A percentile compares a stretch with the other conserved stretches of the same genome.
These are phyloP conservation scores for Amphichorda felina DNA, from an alignment of 2,329 filamentous ascomycete genomes.

Conservation along the genomic window DNA sequence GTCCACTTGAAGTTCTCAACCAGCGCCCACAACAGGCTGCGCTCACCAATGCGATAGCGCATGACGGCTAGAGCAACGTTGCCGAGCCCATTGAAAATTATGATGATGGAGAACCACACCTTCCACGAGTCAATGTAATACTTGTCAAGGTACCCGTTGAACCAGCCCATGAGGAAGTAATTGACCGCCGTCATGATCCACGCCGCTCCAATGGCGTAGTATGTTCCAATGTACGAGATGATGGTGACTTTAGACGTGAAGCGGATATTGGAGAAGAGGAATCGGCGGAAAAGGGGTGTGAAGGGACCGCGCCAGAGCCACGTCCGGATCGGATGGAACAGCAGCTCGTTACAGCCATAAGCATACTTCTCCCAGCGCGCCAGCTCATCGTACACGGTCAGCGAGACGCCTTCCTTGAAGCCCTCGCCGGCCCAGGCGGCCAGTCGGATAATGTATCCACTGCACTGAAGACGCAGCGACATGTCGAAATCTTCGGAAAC, in stretches of 20 bases:
- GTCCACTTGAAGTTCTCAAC: constrained; percentile 65
- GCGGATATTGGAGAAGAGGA: constrained; percentile 61
- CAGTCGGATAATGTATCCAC: constrained; percentile 61
- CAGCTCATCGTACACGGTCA: constrained; percentile 76
- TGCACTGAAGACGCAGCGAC: constrained; percentile 63
- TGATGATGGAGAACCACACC: constrained; percentile 70
- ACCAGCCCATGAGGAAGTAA: constrained; percentile 69
- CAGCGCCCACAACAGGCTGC: constrained; percentile 41
- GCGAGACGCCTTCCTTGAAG: constrained; percentile 73
- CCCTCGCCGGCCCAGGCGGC: constrained; percentile 64
- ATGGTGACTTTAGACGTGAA: constrained; percentile 68
- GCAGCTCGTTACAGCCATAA: constrained; percentile 71
- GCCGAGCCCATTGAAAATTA: constrained; percentile 66
- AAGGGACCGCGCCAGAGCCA: constrained; percentile 68
- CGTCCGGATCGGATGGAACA: constrained; percentile 66
- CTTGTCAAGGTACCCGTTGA: constrained; percentile 65
- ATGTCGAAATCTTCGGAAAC: constrained; percentile 78
- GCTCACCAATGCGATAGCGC: constrained; percentile 59
- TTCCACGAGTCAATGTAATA: constrained; percentile 72
- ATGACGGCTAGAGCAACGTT: constrained; percentile 62
- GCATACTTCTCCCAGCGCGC: constrained; percentile 83
- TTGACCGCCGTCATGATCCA: constrained; percentile 64
- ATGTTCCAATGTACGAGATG: constrained; percentile 67
- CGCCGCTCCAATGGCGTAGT: constrained; percentile 66
- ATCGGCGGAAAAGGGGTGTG: constrained; percentile 64